Evolutionary conservation across 208 protist species (phyloP), one percentile per base, ranked within the genome.

Genomic region (Trypanosoma platydactyli): DNA sequence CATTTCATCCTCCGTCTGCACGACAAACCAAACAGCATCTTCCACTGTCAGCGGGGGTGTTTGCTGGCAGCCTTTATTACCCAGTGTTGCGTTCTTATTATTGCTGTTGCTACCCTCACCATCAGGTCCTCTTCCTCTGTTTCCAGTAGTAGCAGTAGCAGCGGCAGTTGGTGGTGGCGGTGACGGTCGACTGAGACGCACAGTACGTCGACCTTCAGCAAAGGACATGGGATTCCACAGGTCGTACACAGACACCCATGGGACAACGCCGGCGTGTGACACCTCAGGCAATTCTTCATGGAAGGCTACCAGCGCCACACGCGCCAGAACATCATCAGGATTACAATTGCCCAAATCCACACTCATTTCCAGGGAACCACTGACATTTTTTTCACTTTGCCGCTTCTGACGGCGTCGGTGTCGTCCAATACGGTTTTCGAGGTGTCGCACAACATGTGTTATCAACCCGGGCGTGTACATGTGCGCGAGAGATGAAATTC

Each of bases 201-300:
- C 57, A 13, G 57, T 63, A 22, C 57, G 44, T 50, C 12, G 35
- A 16, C 22, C 22, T 18, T 35, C 25, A 35, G 16, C 57, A 20
- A 63, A 63, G 0, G 57, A 63, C 9, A 1, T n/a, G 57, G 57
- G 57, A 50, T 63, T 63, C 57, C 57, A 63, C 5, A 63, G 22
- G 33, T 63, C 57, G 35, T 63, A 63, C 57, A 63, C 25, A 51
- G 27, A 51, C 20, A 40, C 40, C 4, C 40, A 49, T 22, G 42
- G 18, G 15, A 35, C 55, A 0, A 25, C n/a, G 20, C 30, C 55
- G 15, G 29, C n/a, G 0, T 27, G 20, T n/a, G 38, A 27, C 15
- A 1, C 12, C 9, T 22, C 13, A 22, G 44, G 13, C 13, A 12
- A 48, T 16, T 48, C 44, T 24, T 48, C 44, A 5, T 48, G 44